Evolutionary conservation across 2,329 filamentous ascomycete species (phyloP), one percentile per base, ranked within the genome.

Genomic region (Rhinocladiella mackenziei): DNA sequence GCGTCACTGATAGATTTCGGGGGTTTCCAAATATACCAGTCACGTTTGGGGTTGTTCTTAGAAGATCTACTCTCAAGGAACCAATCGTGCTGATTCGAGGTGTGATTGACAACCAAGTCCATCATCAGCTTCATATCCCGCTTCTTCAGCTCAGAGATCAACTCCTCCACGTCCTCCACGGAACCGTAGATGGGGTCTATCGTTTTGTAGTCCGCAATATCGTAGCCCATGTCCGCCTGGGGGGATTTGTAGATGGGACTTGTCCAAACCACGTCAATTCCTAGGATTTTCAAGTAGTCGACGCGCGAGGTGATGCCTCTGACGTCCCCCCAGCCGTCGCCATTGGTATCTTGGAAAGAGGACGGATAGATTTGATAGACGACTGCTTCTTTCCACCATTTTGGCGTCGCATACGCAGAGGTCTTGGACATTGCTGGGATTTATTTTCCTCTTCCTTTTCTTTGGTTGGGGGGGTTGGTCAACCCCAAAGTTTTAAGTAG

Each of bases 51-150:
- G 57, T 72, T 83, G 51, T 76, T 69, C 45, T 72, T 78, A 29
- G 76, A 80, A 25, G 74, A 75, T 38, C 78, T 70, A 2, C 80
- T 83, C 57, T 85, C 75, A 35, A 77, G 71, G 64, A 87, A 87
- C 83, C 83, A 89, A 3, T 72, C 70, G 23, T 56, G 50, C 45
- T 62, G 58, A 37, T 67, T 60, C 6, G 62, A 66, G 3, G 68
- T 70, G 50, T 71, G 68, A 50, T 71, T 71, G 34, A 70, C 61
- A 1, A 70, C 68, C 9, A 73, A 58, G 36, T 72, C 70, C 62
- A 74, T 70, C 62, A 74, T 70, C 28, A 73, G 49, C 46, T 68
- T 72, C 69, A 75, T 71, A 9, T 61, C 65, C 34, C 69, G 62
- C 43, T 67, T 61, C 53, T 71, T 66, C 17, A 70, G 54, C 25